These are phyloP conservation scores for Lecanicillium sp. DNA, from an alignment of 2,329 filamentous ascomycete species.

Conservation along the genomic window DNA sequence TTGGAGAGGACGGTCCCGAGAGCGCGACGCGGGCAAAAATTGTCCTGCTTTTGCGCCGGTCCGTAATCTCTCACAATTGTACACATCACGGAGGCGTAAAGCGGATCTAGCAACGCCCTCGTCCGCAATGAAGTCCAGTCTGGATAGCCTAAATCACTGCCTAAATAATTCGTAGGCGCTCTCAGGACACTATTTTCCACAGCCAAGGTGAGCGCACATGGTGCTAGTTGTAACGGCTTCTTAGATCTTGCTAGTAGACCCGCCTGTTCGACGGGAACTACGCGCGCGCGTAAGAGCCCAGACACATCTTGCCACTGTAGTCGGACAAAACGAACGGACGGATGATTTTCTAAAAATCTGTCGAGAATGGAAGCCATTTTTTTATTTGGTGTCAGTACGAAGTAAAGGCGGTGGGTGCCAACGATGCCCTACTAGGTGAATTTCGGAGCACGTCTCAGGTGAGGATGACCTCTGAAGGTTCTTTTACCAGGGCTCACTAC, in stretches of 20 bases:
- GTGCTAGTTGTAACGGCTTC: background rate
- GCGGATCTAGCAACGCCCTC: background rate
- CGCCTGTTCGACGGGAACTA: background rate
- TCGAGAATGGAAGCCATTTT: too few relatives aligned
- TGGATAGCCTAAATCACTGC: background rate
- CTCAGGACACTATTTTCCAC: background rate
- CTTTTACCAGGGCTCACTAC: too few relatives aligned
- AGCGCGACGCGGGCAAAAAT: background rate
- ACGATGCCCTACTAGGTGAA: too few relatives aligned
- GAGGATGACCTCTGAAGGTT: too few relatives aligned
- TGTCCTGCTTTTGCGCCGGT: background rate
- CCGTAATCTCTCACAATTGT: background rate
- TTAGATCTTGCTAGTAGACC: background rate
- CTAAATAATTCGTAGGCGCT: background rate
- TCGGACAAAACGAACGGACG: too few relatives aligned
- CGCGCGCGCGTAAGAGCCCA: background rate
- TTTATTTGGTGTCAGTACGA: too few relatives aligned
- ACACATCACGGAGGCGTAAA: background rate
- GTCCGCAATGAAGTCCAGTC: background rate
- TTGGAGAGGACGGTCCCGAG: background rate
- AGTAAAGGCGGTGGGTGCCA: too few relatives aligned
- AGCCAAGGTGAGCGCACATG: background rate
- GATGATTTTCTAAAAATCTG: too few relatives aligned
- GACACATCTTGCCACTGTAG: background rate
- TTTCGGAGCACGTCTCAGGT: too few relatives aligned